Conservation (phyloP, 176 grass and related monocot species). For the Pontederia crassipes region DNA sequence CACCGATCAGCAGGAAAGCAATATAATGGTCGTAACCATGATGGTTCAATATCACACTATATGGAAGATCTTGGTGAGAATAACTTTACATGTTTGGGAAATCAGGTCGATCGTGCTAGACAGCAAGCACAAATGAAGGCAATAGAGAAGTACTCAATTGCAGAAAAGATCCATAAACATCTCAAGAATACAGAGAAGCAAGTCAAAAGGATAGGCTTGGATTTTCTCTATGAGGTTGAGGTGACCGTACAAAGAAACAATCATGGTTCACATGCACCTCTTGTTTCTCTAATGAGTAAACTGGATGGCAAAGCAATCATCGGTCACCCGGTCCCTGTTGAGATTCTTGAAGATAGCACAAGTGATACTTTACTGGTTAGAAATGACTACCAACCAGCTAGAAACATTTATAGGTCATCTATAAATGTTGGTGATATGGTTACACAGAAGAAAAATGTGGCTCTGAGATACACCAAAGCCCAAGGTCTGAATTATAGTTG, state of each 20-base stretch:
- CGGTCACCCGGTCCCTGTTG: slow-evolving; percentile 54
- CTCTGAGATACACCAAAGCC: slow-evolving; percentile 3
- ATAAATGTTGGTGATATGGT: slow-evolving; percentile 14
- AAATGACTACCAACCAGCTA: slow-evolving; percentile 23
- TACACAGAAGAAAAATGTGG: slow-evolving; percentile 13
- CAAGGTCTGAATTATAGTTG: slow-evolving; percentile 16
- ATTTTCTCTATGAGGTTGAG: slow-evolving; percentile 62
- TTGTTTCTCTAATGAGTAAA: slow-evolving; percentile 94
- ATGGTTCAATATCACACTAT: slow-evolving; percentile 3
- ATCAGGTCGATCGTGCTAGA: slow-evolving; percentile 16
- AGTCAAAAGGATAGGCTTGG: slow-evolving; percentile 42
- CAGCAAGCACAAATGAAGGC: slow-evolving; percentile 15
- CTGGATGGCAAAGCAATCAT: slow-evolving; percentile 81
- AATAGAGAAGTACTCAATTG: slow-evolving; percentile 7
- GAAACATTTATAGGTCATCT: not conserved
- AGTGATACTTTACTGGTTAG: slow-evolving; percentile 24
- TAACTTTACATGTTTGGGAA: slow-evolving; percentile 22
- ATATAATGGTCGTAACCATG: slow-evolving; percentile 25
- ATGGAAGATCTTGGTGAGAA: slow-evolving; percentile 24
- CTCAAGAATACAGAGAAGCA: slow-evolving; percentile 22
- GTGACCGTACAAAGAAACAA: slow-evolving; percentile 63
- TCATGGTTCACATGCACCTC: slow-evolving; percentile 52
- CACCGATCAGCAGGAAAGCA: slow-evolving; percentile 24
- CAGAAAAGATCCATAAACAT: slow-evolving; percentile 26
- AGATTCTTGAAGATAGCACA: slow-evolving; percentile 48